Evolutionary conservation across 108 stramenopile genomes (phyloP), one percentile per base, ranked within the genome.

Genomic region (Heterococcus sp.): DNA sequence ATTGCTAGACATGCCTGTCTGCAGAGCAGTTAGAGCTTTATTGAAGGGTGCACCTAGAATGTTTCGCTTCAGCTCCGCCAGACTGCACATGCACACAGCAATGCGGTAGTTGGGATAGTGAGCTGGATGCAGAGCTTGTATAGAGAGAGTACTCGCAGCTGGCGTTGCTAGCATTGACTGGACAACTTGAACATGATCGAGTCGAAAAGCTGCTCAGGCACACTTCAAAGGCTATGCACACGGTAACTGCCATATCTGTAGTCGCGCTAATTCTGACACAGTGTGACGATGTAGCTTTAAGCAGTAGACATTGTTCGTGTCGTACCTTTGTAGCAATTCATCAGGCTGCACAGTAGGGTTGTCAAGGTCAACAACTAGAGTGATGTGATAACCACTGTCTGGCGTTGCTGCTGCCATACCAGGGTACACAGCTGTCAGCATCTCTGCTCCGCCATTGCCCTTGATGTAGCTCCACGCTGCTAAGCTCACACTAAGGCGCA

Each of bases 11-110:
- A 33, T 35, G 28, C 87, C 87, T 31, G n/a, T 75, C 28, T 38
- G 30, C 37, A 89, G 80, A 4, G 81, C 68, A 37, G 64, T 69
- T 39, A 89, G 85, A 28, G 86, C 86, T n/a, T 38, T 38, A 34
- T 77, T 65, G 38, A 88, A 85, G 26, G 89, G 89, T 14, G 87
- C 89, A 2, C 75, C 89, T 14, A 88, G 40, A 32, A 89, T 29
- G 72, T 88, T 74, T 2, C 83, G 38, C 82, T 88, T 86, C 28
- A 89, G 37, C 35, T 85, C 83, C 29, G 77, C 69, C 58, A 89
- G 31, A 32, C 77, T 81, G 28, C 46, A n/a, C n/a, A n/a, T n/a
- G n/a, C n/a, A n/a, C n/a, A n/a, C n/a, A n/a, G n/a, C n/a, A n/a
- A n/a, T n/a, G n/a, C n/a, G n/a, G n/a, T n/a, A n/a, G n/a, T n/a